phyloP scores from a whole-genome alignment of 2,329 filamentous ascomycete species.

The Dothistroma septosporum region DNA sequence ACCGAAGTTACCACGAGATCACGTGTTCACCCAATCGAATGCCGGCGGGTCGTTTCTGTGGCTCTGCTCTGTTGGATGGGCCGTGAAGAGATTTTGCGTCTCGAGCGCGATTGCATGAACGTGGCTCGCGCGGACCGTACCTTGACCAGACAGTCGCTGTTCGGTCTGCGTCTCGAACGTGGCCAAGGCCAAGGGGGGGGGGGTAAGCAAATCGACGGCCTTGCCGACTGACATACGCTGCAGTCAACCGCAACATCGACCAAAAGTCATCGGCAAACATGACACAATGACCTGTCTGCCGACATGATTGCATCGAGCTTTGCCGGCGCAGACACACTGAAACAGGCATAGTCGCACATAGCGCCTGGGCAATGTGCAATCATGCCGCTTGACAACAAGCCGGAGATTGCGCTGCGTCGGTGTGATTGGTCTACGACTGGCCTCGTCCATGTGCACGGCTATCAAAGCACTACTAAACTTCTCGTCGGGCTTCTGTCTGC shows the following conservation, averaged over 20 bases:
- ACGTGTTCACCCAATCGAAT: background rate
- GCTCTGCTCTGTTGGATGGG: background rate
- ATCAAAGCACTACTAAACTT: background rate
- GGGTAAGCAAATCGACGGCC: background rate
- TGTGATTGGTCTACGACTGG: background rate
- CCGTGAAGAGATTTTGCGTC: background rate
- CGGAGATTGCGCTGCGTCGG: background rate
- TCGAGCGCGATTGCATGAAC: background rate
- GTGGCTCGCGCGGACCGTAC: background rate
- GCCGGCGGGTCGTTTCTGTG: background rate
- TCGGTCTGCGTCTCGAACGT: background rate
- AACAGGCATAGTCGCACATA: background rate
- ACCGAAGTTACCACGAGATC: background rate
- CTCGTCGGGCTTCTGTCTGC: background rate
- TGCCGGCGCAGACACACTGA: background rate
- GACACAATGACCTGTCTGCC: background rate
- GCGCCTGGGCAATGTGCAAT: background rate
- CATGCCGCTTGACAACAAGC: background rate
- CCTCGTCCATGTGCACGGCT: background rate
- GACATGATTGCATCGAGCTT: background rate
- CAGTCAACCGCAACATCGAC: background rate
- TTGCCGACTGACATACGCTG: background rate
- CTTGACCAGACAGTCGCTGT: background rate
- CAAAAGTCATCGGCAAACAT: background rate
- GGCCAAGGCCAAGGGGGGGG: too few species aligned